These are phyloP conservation scores for Nectriaceae sp. DNA, from an alignment of 2,329 filamentous ascomycete genomes.

Conservation along the genomic window DNA sequence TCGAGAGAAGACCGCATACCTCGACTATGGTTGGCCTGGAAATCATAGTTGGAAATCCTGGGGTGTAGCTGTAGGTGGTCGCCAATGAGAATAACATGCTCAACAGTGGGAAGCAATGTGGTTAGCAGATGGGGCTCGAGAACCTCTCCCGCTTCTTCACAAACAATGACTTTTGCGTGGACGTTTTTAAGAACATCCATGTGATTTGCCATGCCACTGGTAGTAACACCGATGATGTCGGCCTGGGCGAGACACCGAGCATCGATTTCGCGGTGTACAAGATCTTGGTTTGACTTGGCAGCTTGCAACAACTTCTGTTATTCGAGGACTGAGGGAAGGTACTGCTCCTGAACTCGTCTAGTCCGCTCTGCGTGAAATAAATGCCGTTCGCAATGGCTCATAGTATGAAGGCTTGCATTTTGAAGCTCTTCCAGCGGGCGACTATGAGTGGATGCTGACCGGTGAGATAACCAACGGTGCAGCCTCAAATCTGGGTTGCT, in stretches of 20 bases:
- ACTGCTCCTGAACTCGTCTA: too few relatives aligned
- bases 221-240: conserved; percentile 58
- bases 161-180: conserved; percentile 55
- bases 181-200: conserved; percentile 48
- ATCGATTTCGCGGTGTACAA: conserved; percentile 32
- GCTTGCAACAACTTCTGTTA: too few relatives aligned
- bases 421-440: too few relatives aligned
- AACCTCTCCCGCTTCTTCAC: conserved; percentile 67
- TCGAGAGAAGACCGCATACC: conserved; percentile 20
- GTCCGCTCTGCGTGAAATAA: neutral
- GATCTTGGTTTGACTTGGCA: neutral
- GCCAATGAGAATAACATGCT: conserved; percentile 64
- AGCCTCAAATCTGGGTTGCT: neutral
- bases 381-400: neutral
- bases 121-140: conserved; percentile 62
- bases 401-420: neutral
- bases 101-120: conserved; percentile 53
- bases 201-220: conserved; percentile 55
- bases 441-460: too few relatives aligned
- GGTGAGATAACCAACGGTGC: neutral
- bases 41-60: conserved; percentile 53
- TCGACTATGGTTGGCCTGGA: conserved; percentile 27
- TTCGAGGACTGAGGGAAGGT: too few relatives aligned
- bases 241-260: conserved; percentile 36
- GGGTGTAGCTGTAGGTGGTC: conserved; percentile 64